Evolutionary conservation across 176 grass and related monocot species (phyloP).

Genomic region (Stipa capillata): DNA sequence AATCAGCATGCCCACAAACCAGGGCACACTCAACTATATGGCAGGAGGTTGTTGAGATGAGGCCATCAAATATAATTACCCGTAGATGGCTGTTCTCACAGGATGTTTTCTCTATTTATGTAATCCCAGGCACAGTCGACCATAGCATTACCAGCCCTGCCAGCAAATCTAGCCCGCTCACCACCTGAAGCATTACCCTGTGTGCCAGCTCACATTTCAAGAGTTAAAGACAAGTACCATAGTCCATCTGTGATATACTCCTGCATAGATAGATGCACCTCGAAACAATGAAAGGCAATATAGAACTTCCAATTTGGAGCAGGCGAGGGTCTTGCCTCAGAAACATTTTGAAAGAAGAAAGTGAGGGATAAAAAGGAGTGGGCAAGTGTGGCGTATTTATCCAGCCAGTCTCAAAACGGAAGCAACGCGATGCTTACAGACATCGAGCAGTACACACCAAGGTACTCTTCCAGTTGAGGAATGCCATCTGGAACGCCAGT

Average conservation of each 20-base stretch:
- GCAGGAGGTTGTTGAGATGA: background rate
- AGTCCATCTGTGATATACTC: conserved; percentile 95
- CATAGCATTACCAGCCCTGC: conserved; percentile 48
- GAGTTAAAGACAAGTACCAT: conserved; percentile 47
- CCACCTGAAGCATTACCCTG: conserved; percentile 99
- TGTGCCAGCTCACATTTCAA: conserved; percentile 20
- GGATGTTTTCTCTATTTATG: conserved; percentile 57
- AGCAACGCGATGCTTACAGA: conserved; percentile 45
- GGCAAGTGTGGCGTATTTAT: background rate
- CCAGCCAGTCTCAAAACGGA: background rate
- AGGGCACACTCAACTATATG: background rate
- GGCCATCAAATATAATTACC: conserved; percentile 43
- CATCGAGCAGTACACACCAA: conserved; percentile 62
- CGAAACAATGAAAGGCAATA: conserved; percentile 83
- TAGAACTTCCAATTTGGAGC: conserved; percentile 86
- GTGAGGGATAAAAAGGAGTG: background rate
- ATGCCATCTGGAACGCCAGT: conserved; percentile 72
- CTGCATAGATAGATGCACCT: conserved; percentile 82
- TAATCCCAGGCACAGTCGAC: conserved; percentile 72
- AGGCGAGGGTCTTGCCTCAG: conserved; percentile 76
- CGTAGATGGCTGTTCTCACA: conserved; percentile 36
- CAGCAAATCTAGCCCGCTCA: conserved; percentile 66
- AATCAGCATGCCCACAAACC: background rate
- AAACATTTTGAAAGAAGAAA: conserved; percentile 11
- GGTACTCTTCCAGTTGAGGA: conserved; percentile 81